Evolutionary conservation across 495 filamentous ascomycete species (phyloP), one percentile per base, ranked within the genome.

Genomic region (Neurospora intermedia): DNA sequence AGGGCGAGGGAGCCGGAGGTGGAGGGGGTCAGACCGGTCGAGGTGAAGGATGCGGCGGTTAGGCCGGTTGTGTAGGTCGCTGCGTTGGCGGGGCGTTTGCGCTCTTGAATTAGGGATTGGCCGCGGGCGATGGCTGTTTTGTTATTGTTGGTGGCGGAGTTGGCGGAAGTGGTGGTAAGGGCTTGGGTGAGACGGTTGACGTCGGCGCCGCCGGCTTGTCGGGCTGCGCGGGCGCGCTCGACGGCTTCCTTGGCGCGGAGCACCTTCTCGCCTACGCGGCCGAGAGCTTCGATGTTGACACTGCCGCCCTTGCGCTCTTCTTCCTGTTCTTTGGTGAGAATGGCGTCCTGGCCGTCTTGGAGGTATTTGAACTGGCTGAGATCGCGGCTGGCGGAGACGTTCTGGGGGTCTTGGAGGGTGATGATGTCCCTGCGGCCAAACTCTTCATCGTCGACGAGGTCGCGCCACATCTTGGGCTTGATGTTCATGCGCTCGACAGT

Each of bases 381-480:
- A 77, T 99, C 92, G 77, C 96, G 83, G 69, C 88, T 88, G 69
- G 90, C 90, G 70, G 97, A 85, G 23, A 62, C 23, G 80, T 98
- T 97, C 79, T 97, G 94, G 40, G 96, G 96, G 81, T 99, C 96
- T 80, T 99, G 96, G 7, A 99, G 83, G 1, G 94, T 97, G 79
- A 99, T 94, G 76, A 99, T 95, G 80, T 99, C 96, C 77, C 92
- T 93, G 72, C 96, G 89, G 54, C 87, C 86, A 77, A 99, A 99
- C 74, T 95, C 93, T 74, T 87, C 87, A 75, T 98, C 95, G 77
- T 89, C 93, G 18, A 98, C 90, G 6, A 99, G 83, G 81, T 99
- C 96, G 71, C 85, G 86, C 96, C 96, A 99, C 85, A 96, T 90
- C 88, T 97, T 99, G 70, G 94, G 89, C 84, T 98, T 99, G 81